Evolutionary conservation across 441 rosid species (phyloP), one percentile per base, ranked within the genome.

Genomic region (Adansonia grandidieri): DNA sequence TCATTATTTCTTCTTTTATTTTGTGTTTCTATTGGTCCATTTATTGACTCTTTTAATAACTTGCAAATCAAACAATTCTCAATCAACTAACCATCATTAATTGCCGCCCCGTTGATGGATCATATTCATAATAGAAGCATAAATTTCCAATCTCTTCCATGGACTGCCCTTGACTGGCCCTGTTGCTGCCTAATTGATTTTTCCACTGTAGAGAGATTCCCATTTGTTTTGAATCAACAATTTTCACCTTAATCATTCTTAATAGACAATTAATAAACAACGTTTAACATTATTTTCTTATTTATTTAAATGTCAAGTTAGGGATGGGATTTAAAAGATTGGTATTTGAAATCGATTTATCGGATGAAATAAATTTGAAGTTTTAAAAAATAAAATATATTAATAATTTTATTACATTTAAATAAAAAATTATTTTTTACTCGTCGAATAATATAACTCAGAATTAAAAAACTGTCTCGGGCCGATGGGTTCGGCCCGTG

Each of bases 1-100:
- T n/a, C 71, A 32, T 65, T 2, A 65, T 40, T 65, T 42, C 10
- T 65, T 44, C 17, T 8, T 17, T 40, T 65, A 42, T 17, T 15
- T 65, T 66, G 22, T n/a, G 71, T 66, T 69, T 48, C 73, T 13
- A 22, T 48, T 13, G 58, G 56, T 69, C 19, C 57, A 15, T 22
- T 69, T 22, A 6, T 9, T 13, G 20, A 4, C 20, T 48, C 42
- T 20, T 69, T 20, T 42, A 44, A 48, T 6, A 69, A 69, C 9
- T 68, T 68, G 40, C 54, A 17, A 32, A 19, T 67, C 15, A 17
- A 44, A 2, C 48, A 40, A 37, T 17, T 58, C 32, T 42, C 24
- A 4, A 66, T 66, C 24, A 66, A 42, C 5, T 1, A 17, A 15
- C 1, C 50, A 4, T 15, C 71, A 67, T 67, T 19, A 10, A 42